Evolutionary conservation across 805 yeast species (phyloP), one percentile per base, ranked within the genome.

Genomic region (Danielozyma ontarioensis): DNA sequence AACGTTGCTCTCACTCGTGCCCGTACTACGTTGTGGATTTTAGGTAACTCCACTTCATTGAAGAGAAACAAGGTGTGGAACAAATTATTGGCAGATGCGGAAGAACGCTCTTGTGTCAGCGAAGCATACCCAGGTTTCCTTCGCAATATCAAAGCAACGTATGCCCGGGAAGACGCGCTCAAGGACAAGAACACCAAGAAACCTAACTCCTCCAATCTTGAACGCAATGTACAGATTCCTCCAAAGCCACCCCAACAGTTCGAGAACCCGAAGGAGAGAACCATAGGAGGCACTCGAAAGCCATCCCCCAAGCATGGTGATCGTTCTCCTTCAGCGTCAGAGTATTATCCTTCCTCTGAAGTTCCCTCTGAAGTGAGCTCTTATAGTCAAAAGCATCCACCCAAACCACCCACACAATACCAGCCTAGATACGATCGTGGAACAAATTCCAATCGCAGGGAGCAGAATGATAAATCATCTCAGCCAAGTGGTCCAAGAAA

Each of bases 1-100:
- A 93, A 93, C 57, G 98, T 93, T 34, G 97, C 96, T 0, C 62
- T 93, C 24, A 90, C 97, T 1, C 83, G 99, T 64, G 97, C 97
- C 0, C 76, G 82, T 45, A 73, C 94, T 1, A 83, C 97, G 1
- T 64, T 93, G 42, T 93, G 97, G 97, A 80, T 93, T 36, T 57
- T 94, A 12, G 98, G 98, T 14, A 80, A 84, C 46, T 74, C 70
- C 19, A 62, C 68, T n/a, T 78, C 94, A 1, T 70, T 90, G 43
- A 46, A 54, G 5, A 62, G 74, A 34, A 83, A 88, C 51, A 64
- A 64, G 16, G 76, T 87, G 0, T 93, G 98, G 98, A 61, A 56
- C 17, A 68, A 74, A 36, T 62, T 93, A 32, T 70, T 89, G 7
- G 54, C 57, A 0, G 80, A 89, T 63, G 95, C 95, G 0, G 56